These are phyloP conservation scores for Aspergillus sp. DNA, from an alignment of 2,329 filamentous ascomycete species.

Conservation along the genomic window DNA sequence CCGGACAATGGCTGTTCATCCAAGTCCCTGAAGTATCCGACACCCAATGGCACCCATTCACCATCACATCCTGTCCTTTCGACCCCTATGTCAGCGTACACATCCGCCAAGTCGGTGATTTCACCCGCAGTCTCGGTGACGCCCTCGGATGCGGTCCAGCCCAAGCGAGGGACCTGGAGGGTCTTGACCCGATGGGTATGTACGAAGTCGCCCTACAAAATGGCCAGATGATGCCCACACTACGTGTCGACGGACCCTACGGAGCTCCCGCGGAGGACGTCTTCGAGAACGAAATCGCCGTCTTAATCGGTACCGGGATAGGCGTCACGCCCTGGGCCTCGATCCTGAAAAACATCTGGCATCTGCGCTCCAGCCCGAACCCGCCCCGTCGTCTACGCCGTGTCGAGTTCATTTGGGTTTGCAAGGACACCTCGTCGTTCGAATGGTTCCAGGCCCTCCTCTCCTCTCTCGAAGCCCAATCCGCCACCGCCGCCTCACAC, in stretches of 20 bases:
- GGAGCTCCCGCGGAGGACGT: slow-evolving; percentile 96
- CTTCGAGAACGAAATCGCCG: slow-evolving; percentile 78
- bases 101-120: slow-evolving; percentile 93
- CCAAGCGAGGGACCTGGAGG: slow-evolving; percentile 83
- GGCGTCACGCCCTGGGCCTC: slow-evolving; percentile 81
- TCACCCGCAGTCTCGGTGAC: slow-evolving; percentile 86
- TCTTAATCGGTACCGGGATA: slow-evolving; percentile 75
- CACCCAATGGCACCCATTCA: slow-evolving; percentile 97
- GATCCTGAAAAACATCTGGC: slow-evolving; percentile 96
- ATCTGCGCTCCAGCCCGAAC: slow-evolving; percentile 82
- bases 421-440: slow-evolving; percentile 89
- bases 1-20: slow-evolving; percentile 95
- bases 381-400: slow-evolving; percentile 80
- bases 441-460: slow-evolving; percentile 98
- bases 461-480: slow-evolving; percentile 82
- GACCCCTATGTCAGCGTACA: slow-evolving; percentile 93
- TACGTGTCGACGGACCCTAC: slow-evolving; percentile 91
- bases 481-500: slow-evolving; percentile 57
- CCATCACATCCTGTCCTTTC: slow-evolving; percentile 94
- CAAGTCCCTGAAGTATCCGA: slow-evolving; percentile 82
- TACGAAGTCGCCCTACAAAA: slow-evolving; percentile 95
- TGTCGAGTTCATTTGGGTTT: slow-evolving; percentile 99
- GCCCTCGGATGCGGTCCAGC: slow-evolving; percentile 84
- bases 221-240: slow-evolving; percentile 79
- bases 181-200: slow-evolving; percentile 87